Evolutionary conservation across 2,329 filamentous ascomycete species (phyloP).

Genomic region (Beauveria brongniartii): DNA sequence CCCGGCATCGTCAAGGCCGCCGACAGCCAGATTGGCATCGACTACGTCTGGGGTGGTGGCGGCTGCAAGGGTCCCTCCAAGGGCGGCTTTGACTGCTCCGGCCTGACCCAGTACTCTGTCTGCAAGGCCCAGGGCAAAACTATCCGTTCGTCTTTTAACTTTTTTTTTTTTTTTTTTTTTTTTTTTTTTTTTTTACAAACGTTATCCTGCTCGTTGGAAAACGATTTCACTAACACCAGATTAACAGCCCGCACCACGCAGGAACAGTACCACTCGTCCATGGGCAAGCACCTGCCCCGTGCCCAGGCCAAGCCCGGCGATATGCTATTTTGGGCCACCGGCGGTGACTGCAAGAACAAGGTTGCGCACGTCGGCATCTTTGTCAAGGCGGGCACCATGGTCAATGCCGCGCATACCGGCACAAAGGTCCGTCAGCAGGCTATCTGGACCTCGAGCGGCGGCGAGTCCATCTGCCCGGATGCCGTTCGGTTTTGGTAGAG

Average conservation of each 20-base stretch:
- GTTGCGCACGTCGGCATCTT: conserved; percentile 16
- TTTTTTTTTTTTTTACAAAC: background rate
- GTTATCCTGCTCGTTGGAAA: too few relatives aligned
- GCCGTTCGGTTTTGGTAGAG: conserved; percentile 17
- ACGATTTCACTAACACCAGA: background rate
- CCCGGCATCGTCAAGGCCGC: conserved; percentile 14
- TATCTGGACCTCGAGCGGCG: conserved; percentile 15
- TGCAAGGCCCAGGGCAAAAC: conserved; percentile 16
- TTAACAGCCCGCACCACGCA: conserved; percentile 13
- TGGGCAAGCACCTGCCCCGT: conserved; percentile 15
- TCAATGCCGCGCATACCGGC: conserved; percentile 15
- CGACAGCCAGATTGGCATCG: conserved; percentile 11
- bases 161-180: background rate
- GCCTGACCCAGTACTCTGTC: conserved; percentile 15
- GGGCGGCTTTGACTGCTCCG: conserved; percentile 16
- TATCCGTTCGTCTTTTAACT: conserved; percentile 10
- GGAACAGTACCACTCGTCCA: conserved; percentile 14
- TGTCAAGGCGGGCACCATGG: conserved; percentile 12
- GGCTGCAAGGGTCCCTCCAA: conserved; percentile 14
- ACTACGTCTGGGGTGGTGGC: conserved; percentile 14
- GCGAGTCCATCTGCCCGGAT: conserved; percentile 14
- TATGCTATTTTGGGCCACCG: conserved; percentile 15
- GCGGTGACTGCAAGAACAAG: conserved; percentile 14
- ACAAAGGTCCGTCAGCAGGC: conserved; percentile 14
- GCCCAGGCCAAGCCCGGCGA: conserved; percentile 14